phyloP scores from a whole-genome alignment of 345 rosid genomes.

The Syzygium aromaticum region DNA sequence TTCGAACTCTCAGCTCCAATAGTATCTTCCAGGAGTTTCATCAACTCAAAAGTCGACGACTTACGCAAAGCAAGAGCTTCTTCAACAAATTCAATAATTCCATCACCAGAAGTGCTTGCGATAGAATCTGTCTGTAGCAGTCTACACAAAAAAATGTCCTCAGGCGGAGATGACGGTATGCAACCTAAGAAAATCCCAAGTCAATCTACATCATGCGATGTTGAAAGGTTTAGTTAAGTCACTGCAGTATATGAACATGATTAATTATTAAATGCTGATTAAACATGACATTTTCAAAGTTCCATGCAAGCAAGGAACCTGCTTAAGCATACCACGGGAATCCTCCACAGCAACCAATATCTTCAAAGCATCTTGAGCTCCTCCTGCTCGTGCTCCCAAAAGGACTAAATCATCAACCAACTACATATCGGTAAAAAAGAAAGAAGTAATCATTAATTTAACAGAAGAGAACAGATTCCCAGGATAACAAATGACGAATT shows the following conservation, averaged over 20 bases:
- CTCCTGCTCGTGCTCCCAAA: slow-evolving; percentile 71
- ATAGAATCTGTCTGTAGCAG: slow-evolving; percentile 51
- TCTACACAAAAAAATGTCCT: slow-evolving; percentile 80
- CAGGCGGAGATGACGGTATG: slow-evolving; percentile 60
- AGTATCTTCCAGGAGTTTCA: slow-evolving; percentile 57
- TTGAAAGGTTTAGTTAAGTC: background rate
- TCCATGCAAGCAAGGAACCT: background rate
- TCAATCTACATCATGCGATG: slow-evolving; percentile 8
- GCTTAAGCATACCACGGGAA: slow-evolving; percentile 35
- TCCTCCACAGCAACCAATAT: slow-evolving; percentile 34
- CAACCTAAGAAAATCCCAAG: slow-evolving; percentile 36
- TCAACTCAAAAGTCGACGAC: slow-evolving; percentile 49
- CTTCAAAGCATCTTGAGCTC: slow-evolving; percentile 27
- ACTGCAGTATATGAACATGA: background rate
- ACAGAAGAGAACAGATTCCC: background rate
- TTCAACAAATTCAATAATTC: slow-evolving; percentile 39
- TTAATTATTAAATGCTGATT: background rate
- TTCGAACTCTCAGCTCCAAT: slow-evolving; percentile 52
- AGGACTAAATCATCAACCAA: slow-evolving; percentile 80
- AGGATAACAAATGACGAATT: background rate
- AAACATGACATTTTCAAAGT: background rate
- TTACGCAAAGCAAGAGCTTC: slow-evolving; percentile 60
- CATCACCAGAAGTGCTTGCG: slow-evolving; percentile 27
- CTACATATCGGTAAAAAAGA: slow-evolving; percentile 23
- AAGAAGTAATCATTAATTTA: background rate